Evolutionary conservation across 179 eudicot genomes (phyloP), one percentile per base, ranked within the genome.

Genomic region (Silene noctiflora): DNA sequence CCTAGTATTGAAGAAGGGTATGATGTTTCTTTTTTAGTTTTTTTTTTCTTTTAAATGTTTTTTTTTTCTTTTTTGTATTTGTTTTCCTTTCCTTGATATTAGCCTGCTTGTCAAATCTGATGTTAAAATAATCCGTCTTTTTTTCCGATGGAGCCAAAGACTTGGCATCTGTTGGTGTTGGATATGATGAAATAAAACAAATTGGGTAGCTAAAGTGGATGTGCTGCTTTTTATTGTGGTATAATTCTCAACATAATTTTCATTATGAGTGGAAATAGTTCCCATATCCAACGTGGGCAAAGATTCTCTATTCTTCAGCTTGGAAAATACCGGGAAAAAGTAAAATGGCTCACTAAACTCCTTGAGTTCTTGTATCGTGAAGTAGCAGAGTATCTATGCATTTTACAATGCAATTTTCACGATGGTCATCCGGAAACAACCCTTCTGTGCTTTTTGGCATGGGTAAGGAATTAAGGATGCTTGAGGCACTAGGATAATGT

Each of bases 1-100:
- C 84, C 88, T 75, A 89, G 88, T 75, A 89, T 93, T 31, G 98
- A 93, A 83, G 94, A 89, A 86, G 80, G 98, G 98, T 93, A 91
- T 19, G 77, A 67, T 44, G 6, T 74, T 72, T 19, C 60, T 27
- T 56, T 64, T 19, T n/a, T n/a, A n/a, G n/a, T n/a, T 35, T 27
- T 56, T 64, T 19, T 39, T 64, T 48, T 25, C 3, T 5, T 33
- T 33, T 33, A 33, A 17, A 19, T 35, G 10, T 39, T 14, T 16
- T 51, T 3, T 51, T 51, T 22, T 14, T 16, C 0, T 17, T 29
- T 3, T 3, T 4, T 29, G 1, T 25, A 0, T 25, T 25, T 25
- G 1, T 2, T 27, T 27, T 27, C 33, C 33, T 2, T 17, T 25
- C 44, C 62, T 71, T 46, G 7, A 24, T 14, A 25, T 25, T 27